Conservation (phyloP, 371 early-diverging fungal species). For the Syncephalis plumigaleata region DNA sequence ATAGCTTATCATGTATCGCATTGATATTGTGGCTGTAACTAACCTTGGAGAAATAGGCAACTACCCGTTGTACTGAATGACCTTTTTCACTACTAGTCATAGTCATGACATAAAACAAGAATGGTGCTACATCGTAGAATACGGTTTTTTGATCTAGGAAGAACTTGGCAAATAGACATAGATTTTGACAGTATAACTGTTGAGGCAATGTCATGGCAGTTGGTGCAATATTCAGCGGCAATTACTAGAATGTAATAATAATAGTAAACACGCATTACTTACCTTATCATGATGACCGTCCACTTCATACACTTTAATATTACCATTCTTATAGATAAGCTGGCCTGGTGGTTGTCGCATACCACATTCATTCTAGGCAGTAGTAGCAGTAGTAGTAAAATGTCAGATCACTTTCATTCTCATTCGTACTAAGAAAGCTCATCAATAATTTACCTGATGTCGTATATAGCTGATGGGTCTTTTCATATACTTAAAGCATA, state of each 20-base stretch:
- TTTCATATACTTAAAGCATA: constrained; percentile 91
- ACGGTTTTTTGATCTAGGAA: constrained; percentile 99
- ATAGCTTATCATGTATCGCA: neutral
- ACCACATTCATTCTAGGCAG: constrained; percentile 67
- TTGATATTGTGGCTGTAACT: constrained; percentile 2
- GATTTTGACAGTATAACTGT: constrained; percentile 88
- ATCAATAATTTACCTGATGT: constrained; percentile 30
- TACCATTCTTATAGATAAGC: constrained; percentile 91
- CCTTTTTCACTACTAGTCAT: constrained; percentile 50
- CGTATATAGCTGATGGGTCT: constrained; percentile 38
- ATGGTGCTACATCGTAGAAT: constrained; percentile 99
- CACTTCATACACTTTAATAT: constrained; percentile 81
- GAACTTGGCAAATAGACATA: constrained; percentile 96
- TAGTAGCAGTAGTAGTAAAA: neutral
- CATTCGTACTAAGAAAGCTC: too few relatives aligned
- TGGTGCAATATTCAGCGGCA: neutral
- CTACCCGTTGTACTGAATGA: constrained; percentile 68
- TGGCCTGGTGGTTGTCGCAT: constrained; percentile 92
- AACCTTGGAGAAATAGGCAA: constrained; percentile 98
- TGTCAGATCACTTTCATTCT: too few relatives aligned
- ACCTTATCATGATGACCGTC: constrained; percentile 90
- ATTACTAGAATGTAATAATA: neutral
- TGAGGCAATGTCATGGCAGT: neutral
- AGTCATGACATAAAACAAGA: constrained; percentile 95
- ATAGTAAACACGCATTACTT: too few relatives aligned